Conservation (phyloP, 371 early-diverging fungal genomes). For the Dinochytrium kinnereticum region DNA sequence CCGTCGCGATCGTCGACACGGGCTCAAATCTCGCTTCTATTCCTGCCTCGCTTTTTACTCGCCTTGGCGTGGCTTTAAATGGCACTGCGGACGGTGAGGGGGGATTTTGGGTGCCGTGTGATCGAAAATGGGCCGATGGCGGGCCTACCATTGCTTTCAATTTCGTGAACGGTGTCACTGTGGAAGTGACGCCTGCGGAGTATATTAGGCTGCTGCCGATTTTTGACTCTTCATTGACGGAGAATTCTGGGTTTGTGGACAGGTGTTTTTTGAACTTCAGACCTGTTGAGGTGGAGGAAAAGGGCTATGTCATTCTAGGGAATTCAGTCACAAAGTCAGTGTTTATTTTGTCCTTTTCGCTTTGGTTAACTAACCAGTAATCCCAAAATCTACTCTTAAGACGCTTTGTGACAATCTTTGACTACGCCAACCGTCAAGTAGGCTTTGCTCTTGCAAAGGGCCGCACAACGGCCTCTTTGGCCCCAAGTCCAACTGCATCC, state of each 20-base stretch:
- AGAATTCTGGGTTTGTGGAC: not conserved
- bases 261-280: slow-evolving; percentile 10
- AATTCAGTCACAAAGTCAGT: slow-evolving; percentile 14
- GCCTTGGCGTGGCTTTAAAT: not conserved
- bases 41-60: not conserved
- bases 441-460: slow-evolving; percentile 26
- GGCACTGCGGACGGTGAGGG: not conserved
- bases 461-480: not conserved
- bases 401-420: slow-evolving; percentile 31
- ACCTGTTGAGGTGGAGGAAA: not conserved
- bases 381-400: slow-evolving; percentile 9
- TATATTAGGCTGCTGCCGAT: slow-evolving; percentile 17
- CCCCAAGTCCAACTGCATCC: too few relatives aligned
- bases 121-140: not conserved
- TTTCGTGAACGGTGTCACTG: slow-evolving; percentile 9
- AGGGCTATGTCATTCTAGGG: not conserved
- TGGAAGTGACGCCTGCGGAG: slow-evolving; percentile 23
- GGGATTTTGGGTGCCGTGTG: slow-evolving; percentile 19
- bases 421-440: slow-evolving; percentile 19
- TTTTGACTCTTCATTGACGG: not conserved
- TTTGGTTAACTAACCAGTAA: not conserved
- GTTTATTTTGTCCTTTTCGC: not conserved
- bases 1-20: slow-evolving; percentile 11
- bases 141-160: slow-evolving; percentile 14
- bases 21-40: slow-evolving; percentile 8